Evolutionary conservation across 176 grass and related monocot species (phyloP).

Genomic region (Zoysia japonica): DNA sequence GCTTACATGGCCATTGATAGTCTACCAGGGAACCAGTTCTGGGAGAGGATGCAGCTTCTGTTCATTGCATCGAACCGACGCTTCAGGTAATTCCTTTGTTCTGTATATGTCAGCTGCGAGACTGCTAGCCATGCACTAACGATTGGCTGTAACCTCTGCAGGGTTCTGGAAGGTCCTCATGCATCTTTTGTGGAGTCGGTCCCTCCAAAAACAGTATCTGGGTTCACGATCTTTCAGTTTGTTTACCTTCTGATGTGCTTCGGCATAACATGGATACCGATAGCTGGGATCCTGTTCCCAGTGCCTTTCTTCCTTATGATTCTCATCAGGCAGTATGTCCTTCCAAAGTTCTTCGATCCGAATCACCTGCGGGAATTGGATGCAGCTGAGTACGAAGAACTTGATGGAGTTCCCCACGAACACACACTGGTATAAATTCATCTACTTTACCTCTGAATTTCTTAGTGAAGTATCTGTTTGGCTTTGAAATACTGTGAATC

Average conservation of each 20-base stretch:
- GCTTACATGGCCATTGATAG: constrained; percentile 96
- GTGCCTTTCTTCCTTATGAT: constrained; percentile 93
- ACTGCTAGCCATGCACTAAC: neutral
- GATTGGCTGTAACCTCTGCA: neutral
- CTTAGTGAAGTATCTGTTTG: neutral
- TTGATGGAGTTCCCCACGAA: constrained; percentile 48
- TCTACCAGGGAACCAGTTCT: constrained; percentile 96
- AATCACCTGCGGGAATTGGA: constrained; percentile 67
- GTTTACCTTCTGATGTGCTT: constrained; percentile 84
- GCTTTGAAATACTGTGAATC: neutral
- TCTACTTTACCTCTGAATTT: neutral
- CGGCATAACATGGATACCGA: constrained; percentile 90
- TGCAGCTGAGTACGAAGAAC: constrained; percentile 91
- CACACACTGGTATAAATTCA: constrained; percentile 45
- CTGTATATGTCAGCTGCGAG: neutral
- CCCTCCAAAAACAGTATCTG: constrained; percentile 47
- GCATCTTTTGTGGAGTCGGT: constrained; percentile 84
- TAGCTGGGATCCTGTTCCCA: constrained; percentile 82
- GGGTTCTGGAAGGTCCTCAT: constrained; percentile 86
- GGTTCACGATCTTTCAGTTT: constrained; percentile 83
- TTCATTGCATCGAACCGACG: constrained; percentile 65
- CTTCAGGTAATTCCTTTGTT: constrained; percentile 62
- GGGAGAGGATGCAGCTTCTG: constrained; percentile 79
- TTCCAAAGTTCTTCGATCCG: constrained; percentile 80
- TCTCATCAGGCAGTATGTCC: constrained; percentile 66